Evolutionary conservation across 2,329 filamentous ascomycete genomes (phyloP), one percentile per base, ranked within the genome.

Genomic region (Talaromyces marneffei): DNA sequence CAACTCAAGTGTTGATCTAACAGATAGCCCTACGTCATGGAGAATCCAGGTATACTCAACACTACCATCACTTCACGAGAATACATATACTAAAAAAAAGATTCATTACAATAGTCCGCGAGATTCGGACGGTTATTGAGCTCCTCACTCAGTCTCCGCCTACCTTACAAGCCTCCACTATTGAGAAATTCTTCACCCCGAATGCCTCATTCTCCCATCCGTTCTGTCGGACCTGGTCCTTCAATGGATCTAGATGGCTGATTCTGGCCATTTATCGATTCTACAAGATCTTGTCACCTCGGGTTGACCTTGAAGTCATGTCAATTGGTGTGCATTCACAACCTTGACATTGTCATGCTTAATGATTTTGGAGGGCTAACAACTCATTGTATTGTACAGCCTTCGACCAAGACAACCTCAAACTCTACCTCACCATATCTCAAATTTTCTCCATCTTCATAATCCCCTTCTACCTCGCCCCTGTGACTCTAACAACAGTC

Each of bases 261-360:
- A 80, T 95, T 18, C 77, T 83, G 53, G 80, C 82, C 66, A 87
- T 96, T 61, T 95, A 91, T 70, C 84, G 86, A 42, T 92, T 89
- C 89, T 93, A 95, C 75, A 90, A 91, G 70, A 88, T 93, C 65
- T 79, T 96, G 70, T 91, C 87, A 64, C 92, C 92, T 0, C 78
- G 80, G 18, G 89, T 94, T 65, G 81, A 87, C 46, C 76, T 93
- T 12, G 77, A 82, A 1, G 79, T 96, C 18, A 83, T 91, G 57
- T 81, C 79, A 31, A 75, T 86, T 18, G 83, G 83, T 85, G 70
- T 27, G 76, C 31, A 14, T n/a, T 52, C 40, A 50, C 6, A 3
- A 42, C 10, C 8, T 6, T 33, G 18, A 4, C 12, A 2, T 31
- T 54, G 27, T 3, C 3, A 31, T 33, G 7, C 12, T 35, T 9